These are phyloP conservation scores for Dactylellina parvicollis DNA, from an alignment of 2,329 filamentous ascomycete species.

Conservation along the genomic window DNA sequence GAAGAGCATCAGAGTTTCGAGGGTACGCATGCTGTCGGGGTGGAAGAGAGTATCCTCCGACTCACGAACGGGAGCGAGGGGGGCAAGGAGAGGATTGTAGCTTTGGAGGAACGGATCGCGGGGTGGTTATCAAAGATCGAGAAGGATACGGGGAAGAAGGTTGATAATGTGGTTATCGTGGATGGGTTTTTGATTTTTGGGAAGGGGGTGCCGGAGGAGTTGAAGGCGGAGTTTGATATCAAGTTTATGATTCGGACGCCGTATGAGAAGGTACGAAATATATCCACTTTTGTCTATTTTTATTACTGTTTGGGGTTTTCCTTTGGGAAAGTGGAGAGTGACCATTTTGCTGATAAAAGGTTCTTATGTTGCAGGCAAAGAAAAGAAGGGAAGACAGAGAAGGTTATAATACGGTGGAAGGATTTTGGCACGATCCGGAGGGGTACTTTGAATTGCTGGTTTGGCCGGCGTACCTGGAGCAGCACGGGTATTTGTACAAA, in stretches of 20 bases:
- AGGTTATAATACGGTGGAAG: constrained; percentile 83
- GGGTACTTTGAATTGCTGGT: constrained; percentile 94
- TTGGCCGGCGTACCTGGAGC: constrained; percentile 87
- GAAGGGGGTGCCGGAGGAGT: constrained; percentile 47
- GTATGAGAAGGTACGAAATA: constrained; percentile 56
- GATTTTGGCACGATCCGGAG: constrained; percentile 94
- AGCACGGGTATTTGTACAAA: constrained; percentile 75
- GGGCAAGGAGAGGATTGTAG: constrained; percentile 58
- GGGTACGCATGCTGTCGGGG: constrained; percentile 34
- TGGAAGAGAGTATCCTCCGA: constrained; percentile 37
- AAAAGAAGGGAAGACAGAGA: constrained; percentile 73
- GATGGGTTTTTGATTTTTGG: constrained; percentile 58
- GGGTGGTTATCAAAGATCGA: constrained; percentile 58
- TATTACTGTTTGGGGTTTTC: constrained; percentile 51
- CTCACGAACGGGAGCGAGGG: neutral
- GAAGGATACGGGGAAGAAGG: constrained; percentile 53
- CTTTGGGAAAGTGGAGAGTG: no score
- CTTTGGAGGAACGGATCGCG: constrained; percentile 58
- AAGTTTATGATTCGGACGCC: constrained; percentile 56
- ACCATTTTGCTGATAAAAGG: no score
- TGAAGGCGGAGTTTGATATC: constrained; percentile 55
- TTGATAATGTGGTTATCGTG: constrained; percentile 54
- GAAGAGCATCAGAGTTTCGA: constrained; percentile 42
- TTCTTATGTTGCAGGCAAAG: constrained; percentile 65
- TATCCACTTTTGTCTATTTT: constrained; percentile 15